Evolutionary conservation across 352 stramenopile genomes (phyloP).

Genomic region (Globisporangium apiculatum): DNA sequence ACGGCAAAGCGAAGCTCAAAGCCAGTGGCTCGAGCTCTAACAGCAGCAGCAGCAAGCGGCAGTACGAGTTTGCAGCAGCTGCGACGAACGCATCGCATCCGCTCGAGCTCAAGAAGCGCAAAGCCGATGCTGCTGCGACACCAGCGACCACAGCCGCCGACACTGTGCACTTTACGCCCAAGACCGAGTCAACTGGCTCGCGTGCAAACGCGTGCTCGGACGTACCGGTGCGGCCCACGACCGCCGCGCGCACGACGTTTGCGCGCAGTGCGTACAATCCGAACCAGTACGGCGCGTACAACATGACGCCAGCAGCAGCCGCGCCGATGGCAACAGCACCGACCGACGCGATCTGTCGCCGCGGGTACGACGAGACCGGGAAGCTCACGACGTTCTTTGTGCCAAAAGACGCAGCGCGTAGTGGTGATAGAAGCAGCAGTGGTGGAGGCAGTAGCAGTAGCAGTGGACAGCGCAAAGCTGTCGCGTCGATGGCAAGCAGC

Average conservation of each 20-base stretch:
- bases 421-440: background rate
- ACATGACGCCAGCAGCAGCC: conserved; percentile 36
- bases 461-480: conserved; percentile 27
- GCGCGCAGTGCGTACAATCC: conserved; percentile 51
- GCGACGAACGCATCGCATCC: conserved; percentile 12
- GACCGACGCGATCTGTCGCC: conserved; percentile 31
- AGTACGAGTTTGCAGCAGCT: conserved; percentile 17
- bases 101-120: conserved; percentile 55
- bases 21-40: background rate
- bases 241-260: conserved; percentile 28
- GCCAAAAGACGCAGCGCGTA: conserved; percentile 37
- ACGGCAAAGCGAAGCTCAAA: conserved; percentile 25
- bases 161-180: conserved; percentile 16
- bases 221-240: conserved; percentile 37
- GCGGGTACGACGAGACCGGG: conserved; percentile 68
- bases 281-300: conserved; percentile 65
- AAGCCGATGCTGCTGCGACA: conserved; percentile 7
- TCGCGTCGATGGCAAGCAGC: conserved; percentile 35
- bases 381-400: conserved; percentile 76
- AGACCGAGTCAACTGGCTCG: conserved; percentile 31
- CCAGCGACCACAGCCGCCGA: conserved; percentile 10
- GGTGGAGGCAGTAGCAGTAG: background rate
- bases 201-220: conserved; percentile 62
- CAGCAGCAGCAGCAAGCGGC: conserved; percentile 16
- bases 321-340: conserved; percentile 31